These are phyloP conservation scores for Cadophora malorum DNA, from an alignment of 2,329 filamentous ascomycete species.

Conservation along the genomic window DNA sequence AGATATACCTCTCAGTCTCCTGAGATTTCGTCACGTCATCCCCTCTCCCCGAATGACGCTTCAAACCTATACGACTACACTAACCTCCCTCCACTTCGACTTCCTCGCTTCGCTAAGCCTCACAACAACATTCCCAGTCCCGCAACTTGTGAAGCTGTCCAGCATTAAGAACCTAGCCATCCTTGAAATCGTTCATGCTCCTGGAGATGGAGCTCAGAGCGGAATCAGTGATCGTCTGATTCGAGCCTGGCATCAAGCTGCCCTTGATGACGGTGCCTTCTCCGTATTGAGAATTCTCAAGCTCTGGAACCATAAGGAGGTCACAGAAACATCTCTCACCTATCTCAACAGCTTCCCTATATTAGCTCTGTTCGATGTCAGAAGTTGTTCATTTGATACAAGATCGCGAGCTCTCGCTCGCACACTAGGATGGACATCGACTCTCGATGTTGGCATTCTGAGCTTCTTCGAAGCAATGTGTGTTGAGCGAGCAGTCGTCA, in stretches of 20 bases:
- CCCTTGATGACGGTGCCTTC: slow-evolving; percentile 40
- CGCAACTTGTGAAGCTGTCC: slow-evolving; percentile 43
- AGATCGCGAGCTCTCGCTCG: slow-evolving; percentile 24
- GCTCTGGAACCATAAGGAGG: slow-evolving; percentile 40
- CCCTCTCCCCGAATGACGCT: slow-evolving; percentile 35
- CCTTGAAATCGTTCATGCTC: slow-evolving; percentile 41
- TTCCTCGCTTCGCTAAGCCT: slow-evolving; percentile 45
- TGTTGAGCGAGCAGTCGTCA: slow-evolving; percentile 30
- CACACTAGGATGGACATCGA: slow-evolving; percentile 38
- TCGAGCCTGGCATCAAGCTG: slow-evolving; percentile 43
- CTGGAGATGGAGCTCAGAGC: slow-evolving; percentile 5
- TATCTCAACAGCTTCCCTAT: slow-evolving; percentile 44
- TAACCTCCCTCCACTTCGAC: slow-evolving; percentile 42
- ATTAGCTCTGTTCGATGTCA: slow-evolving; percentile 43
- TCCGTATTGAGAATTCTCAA: slow-evolving; percentile 43
- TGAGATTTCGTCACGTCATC: slow-evolving; percentile 40
- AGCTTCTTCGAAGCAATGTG: slow-evolving; percentile 37
- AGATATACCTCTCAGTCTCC: slow-evolving; percentile 30
- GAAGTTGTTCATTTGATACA: slow-evolving; percentile 36
- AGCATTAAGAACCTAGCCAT: slow-evolving; percentile 42
- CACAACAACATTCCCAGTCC: slow-evolving; percentile 36
- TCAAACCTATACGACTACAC: slow-evolving; percentile 37
- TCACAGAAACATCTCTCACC: slow-evolving; percentile 42
- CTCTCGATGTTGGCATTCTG: slow-evolving; percentile 28
- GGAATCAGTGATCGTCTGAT: slow-evolving; percentile 42